These are phyloP conservation scores for Tolypocladium paradoxum DNA, from an alignment of 2,329 filamentous ascomycete species.

Conservation along the genomic window DNA sequence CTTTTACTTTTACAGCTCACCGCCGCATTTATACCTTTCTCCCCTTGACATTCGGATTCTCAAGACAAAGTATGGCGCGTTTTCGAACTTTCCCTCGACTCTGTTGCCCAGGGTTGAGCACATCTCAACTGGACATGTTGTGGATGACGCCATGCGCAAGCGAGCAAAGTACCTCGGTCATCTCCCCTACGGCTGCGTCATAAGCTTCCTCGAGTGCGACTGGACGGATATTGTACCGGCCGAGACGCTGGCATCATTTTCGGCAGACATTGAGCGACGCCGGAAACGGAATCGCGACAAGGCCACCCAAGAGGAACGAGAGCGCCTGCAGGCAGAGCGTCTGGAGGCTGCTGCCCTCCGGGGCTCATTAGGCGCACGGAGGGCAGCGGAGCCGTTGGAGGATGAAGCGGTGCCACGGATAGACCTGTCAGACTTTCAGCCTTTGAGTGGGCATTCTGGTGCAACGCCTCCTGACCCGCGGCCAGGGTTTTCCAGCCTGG, in stretches of 20 bases:
- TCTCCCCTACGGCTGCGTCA: constrained; percentile 80
- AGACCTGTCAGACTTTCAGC: constrained; percentile 54
- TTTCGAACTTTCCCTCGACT: constrained; percentile 71
- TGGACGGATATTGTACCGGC: constrained; percentile 82
- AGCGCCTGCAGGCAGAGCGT: constrained; percentile 70
- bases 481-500: constrained; percentile 55
- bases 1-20: constrained; percentile 82
- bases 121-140: constrained; percentile 75
- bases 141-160: constrained; percentile 76
- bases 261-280: constrained; percentile 63
- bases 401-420: constrained; percentile 28
- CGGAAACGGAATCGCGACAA: constrained; percentile 74
- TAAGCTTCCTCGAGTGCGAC: constrained; percentile 85
- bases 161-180: constrained; percentile 80
- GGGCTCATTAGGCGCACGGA: constrained; percentile 29
- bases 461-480: constrained; percentile 46
- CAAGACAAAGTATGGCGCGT: constrained; percentile 78
- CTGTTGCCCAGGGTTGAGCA: constrained; percentile 81
- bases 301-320: constrained; percentile 75
- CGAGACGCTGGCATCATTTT: constrained; percentile 65
- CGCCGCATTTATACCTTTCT: constrained; percentile 81
- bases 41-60: constrained; percentile 86
- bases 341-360: constrained; percentile 62
- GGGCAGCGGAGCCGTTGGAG: constrained; percentile 25
- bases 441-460: constrained; percentile 39